Percentiles rank a stretch among this genome's conserved stretches.
phyloP scores from a whole-genome alignment of 352 stramenopile species.

The Globisporangium barbulae region DNA sequence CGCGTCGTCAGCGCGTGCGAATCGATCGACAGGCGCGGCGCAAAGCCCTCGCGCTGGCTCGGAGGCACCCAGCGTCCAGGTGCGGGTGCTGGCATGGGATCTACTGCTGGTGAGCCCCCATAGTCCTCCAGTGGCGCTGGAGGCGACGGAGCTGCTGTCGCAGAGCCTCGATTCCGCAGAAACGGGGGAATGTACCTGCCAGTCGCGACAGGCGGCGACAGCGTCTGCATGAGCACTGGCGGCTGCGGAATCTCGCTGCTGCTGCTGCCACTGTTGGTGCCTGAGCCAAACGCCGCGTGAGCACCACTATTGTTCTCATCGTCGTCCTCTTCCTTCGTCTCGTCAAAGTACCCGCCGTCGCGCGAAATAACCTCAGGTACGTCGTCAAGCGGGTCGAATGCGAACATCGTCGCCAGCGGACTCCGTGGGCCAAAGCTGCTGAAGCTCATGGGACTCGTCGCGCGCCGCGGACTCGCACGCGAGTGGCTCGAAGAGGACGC shows the following conservation, averaged over 20 bases:
- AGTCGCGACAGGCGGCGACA: constrained; percentile 49
- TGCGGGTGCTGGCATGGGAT: constrained; percentile 34
- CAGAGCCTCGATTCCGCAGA: constrained; percentile 60
- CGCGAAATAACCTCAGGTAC: constrained; percentile 32
- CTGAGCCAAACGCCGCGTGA: not conserved
- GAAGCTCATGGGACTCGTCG: constrained; percentile 59
- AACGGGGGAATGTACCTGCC: constrained; percentile 78
- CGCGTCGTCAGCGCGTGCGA: constrained; percentile 37
- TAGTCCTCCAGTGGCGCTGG: constrained; percentile 13
- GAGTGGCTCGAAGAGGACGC: constrained; percentile 35
- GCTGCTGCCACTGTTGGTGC: not conserved
- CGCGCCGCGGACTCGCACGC: constrained; percentile 50
- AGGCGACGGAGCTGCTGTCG: constrained; percentile 35
- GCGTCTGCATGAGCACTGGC: constrained; percentile 43
- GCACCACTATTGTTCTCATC: constrained; percentile 8
- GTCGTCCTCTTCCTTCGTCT: constrained; percentile 21
- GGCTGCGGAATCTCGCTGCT: constrained; percentile 11
- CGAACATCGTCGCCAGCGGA: constrained; percentile 65
- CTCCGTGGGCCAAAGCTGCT: constrained; percentile 59
- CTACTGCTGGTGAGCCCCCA: constrained; percentile 30
- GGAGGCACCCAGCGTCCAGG: constrained; percentile 49
- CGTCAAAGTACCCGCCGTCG: constrained; percentile 20
- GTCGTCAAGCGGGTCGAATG: constrained; percentile 72
- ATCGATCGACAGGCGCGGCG: constrained; percentile 45
- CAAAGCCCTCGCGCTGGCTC: constrained; percentile 52